These are phyloP conservation scores for Oidiodendron maius DNA, from an alignment of 495 filamentous ascomycete species.

Conservation along the genomic window DNA sequence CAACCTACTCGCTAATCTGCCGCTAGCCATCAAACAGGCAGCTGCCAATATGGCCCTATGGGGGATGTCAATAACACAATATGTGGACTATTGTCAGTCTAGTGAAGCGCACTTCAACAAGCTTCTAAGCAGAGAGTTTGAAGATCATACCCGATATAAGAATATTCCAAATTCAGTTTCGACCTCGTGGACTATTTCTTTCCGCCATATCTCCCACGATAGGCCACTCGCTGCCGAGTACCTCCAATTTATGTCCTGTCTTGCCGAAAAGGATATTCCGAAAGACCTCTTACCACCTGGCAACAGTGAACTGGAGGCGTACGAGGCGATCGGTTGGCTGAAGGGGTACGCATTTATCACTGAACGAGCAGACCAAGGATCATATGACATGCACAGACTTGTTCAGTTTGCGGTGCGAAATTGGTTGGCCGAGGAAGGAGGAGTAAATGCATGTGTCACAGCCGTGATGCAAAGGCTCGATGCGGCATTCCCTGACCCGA, in stretches of 20 bases:
- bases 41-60: no score
- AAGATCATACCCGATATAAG: neutral
- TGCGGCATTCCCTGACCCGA: neutral
- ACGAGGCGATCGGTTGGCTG: neutral
- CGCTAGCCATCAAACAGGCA: no score
- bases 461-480: neutral
- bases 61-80: no score
- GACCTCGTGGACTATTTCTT: constrained; percentile 12
- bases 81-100: no score
- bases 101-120: no score
- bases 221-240: constrained; percentile 28
- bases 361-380: neutral
- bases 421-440: neutral
- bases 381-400: neutral
- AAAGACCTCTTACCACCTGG: constrained; percentile 23
- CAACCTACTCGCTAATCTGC: no score
- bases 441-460: neutral
- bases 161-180: neutral
- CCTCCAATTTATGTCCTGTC: constrained; percentile 33
- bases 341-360: neutral
- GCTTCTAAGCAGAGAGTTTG: neutral
- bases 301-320: constrained; percentile 9
- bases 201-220: constrained; percentile 32
- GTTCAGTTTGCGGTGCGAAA: neutral
- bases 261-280: constrained; percentile 30